Percentiles rank a stretch among this genome's conserved stretches.
These are phyloP conservation scores for Candida germanica DNA, from an alignment of 805 yeast species.

Conservation along the genomic window DNA sequence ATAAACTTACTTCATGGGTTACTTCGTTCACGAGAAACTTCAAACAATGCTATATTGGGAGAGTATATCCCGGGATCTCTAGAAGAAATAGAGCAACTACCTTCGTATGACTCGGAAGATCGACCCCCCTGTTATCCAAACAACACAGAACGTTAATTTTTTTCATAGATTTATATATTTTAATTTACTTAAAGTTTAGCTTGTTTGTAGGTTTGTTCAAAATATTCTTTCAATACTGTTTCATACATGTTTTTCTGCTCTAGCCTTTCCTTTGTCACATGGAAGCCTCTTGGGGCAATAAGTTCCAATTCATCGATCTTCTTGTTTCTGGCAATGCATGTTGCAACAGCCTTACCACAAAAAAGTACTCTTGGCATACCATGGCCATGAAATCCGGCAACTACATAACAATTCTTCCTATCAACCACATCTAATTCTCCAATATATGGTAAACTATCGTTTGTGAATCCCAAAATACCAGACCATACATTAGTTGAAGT, in stretches of 20 bases:
- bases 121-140: too few species aligned
- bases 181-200: background rate
- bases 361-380: slow-evolving; percentile 49
- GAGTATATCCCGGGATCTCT: too few species aligned
- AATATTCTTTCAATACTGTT: slow-evolving; percentile 1
- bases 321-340: slow-evolving; percentile 13
- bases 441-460: slow-evolving; percentile 40
- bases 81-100: too few species aligned
- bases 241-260: slow-evolving; percentile 3
- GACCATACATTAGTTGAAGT: slow-evolving; percentile 35
- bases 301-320: slow-evolving; percentile 6
- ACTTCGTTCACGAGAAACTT: too few species aligned
- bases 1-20: too few species aligned
- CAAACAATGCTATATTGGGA: too few species aligned
- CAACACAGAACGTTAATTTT: too few species aligned
- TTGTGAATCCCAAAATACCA: slow-evolving; percentile 47
- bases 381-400: slow-evolving; percentile 51
- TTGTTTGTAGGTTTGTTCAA: background rate
- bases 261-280: slow-evolving; percentile 7
- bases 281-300: slow-evolving; percentile 8
- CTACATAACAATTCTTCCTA: slow-evolving; percentile 29
- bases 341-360: slow-evolving; percentile 38
- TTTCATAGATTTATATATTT: too few species aligned
- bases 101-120: too few species aligned
- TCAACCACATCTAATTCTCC: slow-evolving; percentile 30